Base-by-base conservation (phyloP, 305 asterid genomes). In the Withania somnifera region DNA sequence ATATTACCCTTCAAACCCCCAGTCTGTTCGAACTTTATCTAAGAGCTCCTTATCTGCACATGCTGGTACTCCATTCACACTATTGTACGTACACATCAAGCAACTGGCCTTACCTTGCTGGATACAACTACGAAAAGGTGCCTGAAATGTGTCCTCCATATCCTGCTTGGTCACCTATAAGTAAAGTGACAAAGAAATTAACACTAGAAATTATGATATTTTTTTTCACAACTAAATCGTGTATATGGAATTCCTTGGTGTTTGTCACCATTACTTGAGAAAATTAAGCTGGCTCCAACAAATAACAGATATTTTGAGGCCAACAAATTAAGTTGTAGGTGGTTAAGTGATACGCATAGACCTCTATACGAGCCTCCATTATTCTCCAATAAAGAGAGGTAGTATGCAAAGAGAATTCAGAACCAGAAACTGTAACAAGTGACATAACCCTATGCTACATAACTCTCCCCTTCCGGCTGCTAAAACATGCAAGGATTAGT, bases 81-180 rank as follows among this genome's bases (percentile, higher is more conserved):
- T 53, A 86, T 95, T 94, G 87, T 95, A 95, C 1, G 97, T 89
- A 84, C 99, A 95, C 99, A 95, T 95, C 87, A 95, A 86, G 88
- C 99, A 95, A 86, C 95, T 95, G 78, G 99, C 98, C 63, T 87
- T 88, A 22, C 95, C 99, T 86, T 93, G 87, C 86, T 78, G 85
- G 82, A 95, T 87, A 89, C 99, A 95, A 85, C 93, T 90, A 75
- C 77, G 85, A 84, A 95, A 95, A 57, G 99, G 99, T 40, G 92
- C 90, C 87, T 95, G 91, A 81, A 90, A 94, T 0, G 99, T 95
- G 81, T 95, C 99, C 83, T 84, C 91, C 95, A 94, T 90, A 86
- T 95, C 99, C 87, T 91, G 99, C 81, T 85, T 89, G 3, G 94
- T 90, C 5, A 95, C 95, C 99, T 82, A 81, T 67, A 87, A 36